phyloP scores from a whole-genome alignment of 345 rosid species.

The Iberis pinnata region DNA sequence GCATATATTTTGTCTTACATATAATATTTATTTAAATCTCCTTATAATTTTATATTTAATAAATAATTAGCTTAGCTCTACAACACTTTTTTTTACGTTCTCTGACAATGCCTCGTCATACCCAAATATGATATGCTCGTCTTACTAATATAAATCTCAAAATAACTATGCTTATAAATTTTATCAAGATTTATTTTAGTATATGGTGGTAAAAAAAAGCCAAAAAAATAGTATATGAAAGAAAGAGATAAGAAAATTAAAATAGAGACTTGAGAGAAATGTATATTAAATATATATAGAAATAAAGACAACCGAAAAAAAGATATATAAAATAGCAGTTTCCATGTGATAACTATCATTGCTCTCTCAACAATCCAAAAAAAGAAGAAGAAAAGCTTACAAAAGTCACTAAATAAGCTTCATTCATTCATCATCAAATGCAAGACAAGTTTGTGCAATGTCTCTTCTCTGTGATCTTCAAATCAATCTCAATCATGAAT shows the following conservation, averaged over 20 bases:
- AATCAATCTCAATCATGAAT: slow-evolving; percentile 38
- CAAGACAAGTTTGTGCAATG: slow-evolving; percentile 27
- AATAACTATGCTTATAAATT: neutral
- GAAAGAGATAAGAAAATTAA: too few relatives aligned
- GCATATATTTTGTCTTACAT: neutral
- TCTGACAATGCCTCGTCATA: neutral
- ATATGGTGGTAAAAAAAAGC: neutral
- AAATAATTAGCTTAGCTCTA: too few relatives aligned
- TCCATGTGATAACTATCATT: neutral
- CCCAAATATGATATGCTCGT: neutral
- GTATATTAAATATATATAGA: too few relatives aligned
- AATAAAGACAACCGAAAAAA: neutral
- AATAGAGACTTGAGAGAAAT: too few relatives aligned
- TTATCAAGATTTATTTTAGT: too few relatives aligned
- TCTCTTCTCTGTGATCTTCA: slow-evolving; percentile 33
- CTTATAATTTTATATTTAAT: too few relatives aligned
- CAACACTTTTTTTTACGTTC: neutral
- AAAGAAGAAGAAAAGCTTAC: neutral
- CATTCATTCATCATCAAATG: neutral
- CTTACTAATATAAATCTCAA: neutral
- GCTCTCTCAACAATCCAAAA: neutral
- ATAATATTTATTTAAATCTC: too few relatives aligned
- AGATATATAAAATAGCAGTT: neutral
- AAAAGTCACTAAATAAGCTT: too few relatives aligned
- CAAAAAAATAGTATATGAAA: too few relatives aligned